Base-by-base conservation (phyloP, 371 early-diverging fungal genomes). In the Catenaria anguillulae region DNA sequence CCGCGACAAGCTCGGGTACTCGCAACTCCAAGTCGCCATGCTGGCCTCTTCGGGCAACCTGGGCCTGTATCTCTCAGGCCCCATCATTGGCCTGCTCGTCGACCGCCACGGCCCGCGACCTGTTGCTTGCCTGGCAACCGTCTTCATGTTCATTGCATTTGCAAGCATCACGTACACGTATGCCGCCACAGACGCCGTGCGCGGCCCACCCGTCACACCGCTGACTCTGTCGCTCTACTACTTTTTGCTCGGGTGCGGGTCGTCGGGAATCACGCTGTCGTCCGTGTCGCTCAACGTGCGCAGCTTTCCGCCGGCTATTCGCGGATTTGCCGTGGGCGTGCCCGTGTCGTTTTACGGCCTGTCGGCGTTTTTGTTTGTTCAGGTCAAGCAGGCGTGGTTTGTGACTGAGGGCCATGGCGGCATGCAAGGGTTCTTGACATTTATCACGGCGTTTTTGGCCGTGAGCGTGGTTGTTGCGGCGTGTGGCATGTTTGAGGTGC, bases 301-400 rank as follows among this genome's bases (percentile, higher is more conserved):
- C n/a, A 6, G 23, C 19, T 56, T 56, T n/a, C 58, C 58, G 24
- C 24, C 58, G 36, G 10, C 5, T 6, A 13, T 56, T 4, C 36
- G 58, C 36, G 58, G 58, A 33, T 37, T 56, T 19, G 58, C 37
- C 4, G 58, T 56, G 17, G 58, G 58, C 58, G 36, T 56, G 8
- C 58, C 58, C n/a, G 24, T 56, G 24, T 35, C 58, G 24, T n/a
- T 35, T 2, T 56, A 56, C 58, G 58, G 58, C 8, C 58, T 56
- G 5, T 56, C 58, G 42, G 58, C 58, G 29, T 56, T 56, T 15
- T 2, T 56, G 24, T 56, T 56, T n/a, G 58, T 56, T 0, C 58
- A 56, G 29, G 17, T 56, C 58, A 56, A 56, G 42, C 24, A 19
- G 0, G 6, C 5, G 13, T 33, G 5, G 24, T 56, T 56, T 33